Evolutionary conservation across 495 filamentous ascomycete species (phyloP).

Genomic region (Trichocladium antarcticum): DNA sequence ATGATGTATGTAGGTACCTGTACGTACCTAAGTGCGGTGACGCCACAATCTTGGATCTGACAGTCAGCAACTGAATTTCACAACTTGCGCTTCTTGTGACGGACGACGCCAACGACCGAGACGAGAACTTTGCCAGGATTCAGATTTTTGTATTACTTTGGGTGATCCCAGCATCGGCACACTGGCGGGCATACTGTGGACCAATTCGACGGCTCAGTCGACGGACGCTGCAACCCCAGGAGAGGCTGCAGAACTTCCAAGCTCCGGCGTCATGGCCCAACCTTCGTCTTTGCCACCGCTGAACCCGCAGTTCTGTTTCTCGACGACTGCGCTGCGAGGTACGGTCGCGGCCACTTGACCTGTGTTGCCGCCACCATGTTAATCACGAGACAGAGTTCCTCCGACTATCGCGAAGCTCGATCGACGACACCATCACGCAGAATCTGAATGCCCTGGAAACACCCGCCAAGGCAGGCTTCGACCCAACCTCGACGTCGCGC

Average conservation of each 20-base stretch:
- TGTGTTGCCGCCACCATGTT: neutral
- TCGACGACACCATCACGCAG: slow-evolving; percentile 89
- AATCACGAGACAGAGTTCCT: slow-evolving; percentile 64
- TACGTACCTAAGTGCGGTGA: no score
- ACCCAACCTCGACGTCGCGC: slow-evolving; percentile 61
- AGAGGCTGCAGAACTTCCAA: slow-evolving; percentile 4
- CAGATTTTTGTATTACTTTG: neutral
- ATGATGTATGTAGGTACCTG: no score
- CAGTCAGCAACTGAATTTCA: neutral
- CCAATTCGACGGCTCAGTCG: slow-evolving; percentile 28
- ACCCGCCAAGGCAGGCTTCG: slow-evolving; percentile 59
- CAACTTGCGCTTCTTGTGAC: neutral
- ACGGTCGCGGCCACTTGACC: slow-evolving; percentile 1
- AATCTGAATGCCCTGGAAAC: slow-evolving; percentile 85
- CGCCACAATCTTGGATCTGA: no score
- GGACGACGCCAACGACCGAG: neutral
- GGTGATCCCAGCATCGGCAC: slow-evolving; percentile 13
- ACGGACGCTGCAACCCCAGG: slow-evolving; percentile 22
- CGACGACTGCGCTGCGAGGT: slow-evolving; percentile 76
- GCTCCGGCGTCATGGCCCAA: slow-evolving; percentile 47
- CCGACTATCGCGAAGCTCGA: slow-evolving; percentile 68
- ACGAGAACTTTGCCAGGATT: neutral
- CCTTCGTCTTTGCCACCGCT: slow-evolving; percentile 47
- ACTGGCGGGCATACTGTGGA: slow-evolving; percentile 43
- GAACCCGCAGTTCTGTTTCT: slow-evolving; percentile 89